Base-by-base conservation (phyloP, 495 filamentous ascomycete species). In the Neurospora sp. region DNA sequence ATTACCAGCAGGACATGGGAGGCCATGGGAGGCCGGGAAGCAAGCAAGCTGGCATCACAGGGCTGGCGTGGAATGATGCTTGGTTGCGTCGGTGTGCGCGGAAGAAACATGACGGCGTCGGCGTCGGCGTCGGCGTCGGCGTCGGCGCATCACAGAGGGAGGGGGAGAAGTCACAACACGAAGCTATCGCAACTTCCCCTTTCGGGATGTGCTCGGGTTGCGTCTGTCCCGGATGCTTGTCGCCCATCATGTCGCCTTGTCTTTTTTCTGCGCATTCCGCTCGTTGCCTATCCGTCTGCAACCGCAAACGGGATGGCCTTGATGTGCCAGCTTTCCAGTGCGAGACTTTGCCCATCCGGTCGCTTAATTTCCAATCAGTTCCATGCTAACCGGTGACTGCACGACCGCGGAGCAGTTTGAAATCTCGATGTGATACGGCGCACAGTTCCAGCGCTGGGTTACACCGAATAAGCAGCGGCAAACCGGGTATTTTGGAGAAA, bases 181-280 rank as follows among this genome's bases (percentile, higher is more conserved):
- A 39, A 16, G 8, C 5, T 18, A 20, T 70, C 22, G 40, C 69
- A 73, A 44, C 72, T 73, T 73, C 41, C 69, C 53, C 27, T 59
- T 73, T 47, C 39, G 72, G 72, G n/a, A 59, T 72, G 14, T 71
- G 71, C 68, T 3, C 53, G 27, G 53, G 53, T 18, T 65, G 53
- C 53, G 53, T 65, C 53, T 35, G 27, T 37, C 53, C 22, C 53
- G 7, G 53, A 35, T 65, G 27, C 53, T 16, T 35, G 22, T 65
- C 27, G 27, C 53, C 53, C 53, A 35, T 44, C 10, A 18, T 35
- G 3, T 35, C 53, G 27, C 53, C 53, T 65, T 65, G 53, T 31
- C 53, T 14, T 65, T 4, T 65, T 35, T 35, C 7, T 35, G 53
- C 14, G 47, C 20, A 27, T 35, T 35, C 53, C 14, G 3, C 53